A percentile compares a stretch with the other conserved stretches of the same genome.
Evolutionary conservation across 768 basidiomycete species (phyloP).

Genomic region (Hysterangium stoloniferum): DNA sequence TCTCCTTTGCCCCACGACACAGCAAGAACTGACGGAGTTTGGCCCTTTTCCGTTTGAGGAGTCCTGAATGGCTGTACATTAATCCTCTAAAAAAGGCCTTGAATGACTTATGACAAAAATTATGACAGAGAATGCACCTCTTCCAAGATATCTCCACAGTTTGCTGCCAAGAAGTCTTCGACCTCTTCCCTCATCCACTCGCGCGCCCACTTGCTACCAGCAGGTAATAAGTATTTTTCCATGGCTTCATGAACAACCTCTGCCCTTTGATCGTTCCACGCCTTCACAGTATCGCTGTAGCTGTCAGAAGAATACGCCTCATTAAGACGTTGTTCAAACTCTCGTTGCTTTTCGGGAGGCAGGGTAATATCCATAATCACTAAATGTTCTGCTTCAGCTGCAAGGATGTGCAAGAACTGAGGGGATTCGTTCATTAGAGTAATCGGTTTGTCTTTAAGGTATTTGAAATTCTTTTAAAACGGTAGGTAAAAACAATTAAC

Average conservation of each 20-base stretch:
- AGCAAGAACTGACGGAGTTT: conserved; percentile 75
- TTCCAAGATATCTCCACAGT: conserved; percentile 61
- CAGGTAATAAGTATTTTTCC: conserved; percentile 74
- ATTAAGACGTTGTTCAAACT: conserved; percentile 66
- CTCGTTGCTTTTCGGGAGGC: conserved; percentile 50
- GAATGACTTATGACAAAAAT: conserved; percentile 12
- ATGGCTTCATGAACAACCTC: conserved; percentile 73
- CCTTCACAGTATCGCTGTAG: conserved; percentile 74
- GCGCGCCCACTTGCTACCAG: conserved; percentile 79
- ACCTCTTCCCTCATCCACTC: conserved; percentile 87
- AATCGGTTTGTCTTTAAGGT: conserved; percentile 73
- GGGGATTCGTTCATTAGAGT: conserved; percentile 57
- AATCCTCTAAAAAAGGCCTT: conserved; percentile 48
- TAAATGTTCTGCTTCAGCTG: conserved; percentile 84
- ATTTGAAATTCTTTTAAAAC: conserved; percentile 88
- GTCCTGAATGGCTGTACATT: conserved; percentile 72
- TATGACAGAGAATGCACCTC: conserved; percentile 40
- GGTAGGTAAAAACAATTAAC: conserved; percentile 8
- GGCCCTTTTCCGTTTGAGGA: conserved; percentile 56
- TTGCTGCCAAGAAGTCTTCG: conserved; percentile 71
- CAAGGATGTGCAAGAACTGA: conserved; percentile 86
- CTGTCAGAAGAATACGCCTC: conserved; percentile 80
- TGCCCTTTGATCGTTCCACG: conserved; percentile 86
- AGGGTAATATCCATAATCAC: conserved; percentile 69
- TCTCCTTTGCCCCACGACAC: conserved; percentile 95